Conservation (phyloP, 805 yeast species). For the Maudiozyma turicensis region DNA sequence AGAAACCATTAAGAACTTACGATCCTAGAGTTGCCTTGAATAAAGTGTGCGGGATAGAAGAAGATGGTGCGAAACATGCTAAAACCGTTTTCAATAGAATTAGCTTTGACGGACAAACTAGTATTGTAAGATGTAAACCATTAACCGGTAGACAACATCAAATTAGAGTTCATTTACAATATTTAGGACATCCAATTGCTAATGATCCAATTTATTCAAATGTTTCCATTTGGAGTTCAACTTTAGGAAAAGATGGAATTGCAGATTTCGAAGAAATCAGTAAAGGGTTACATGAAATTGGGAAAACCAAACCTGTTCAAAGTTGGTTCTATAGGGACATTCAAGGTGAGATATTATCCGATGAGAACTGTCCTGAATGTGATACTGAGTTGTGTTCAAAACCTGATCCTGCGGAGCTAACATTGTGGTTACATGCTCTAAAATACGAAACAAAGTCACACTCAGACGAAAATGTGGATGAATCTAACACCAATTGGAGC, state of each 20-base stretch:
- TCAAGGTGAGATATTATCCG: slow-evolving; percentile 60
- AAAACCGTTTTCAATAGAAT: slow-evolving; percentile 58
- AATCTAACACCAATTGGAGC: slow-evolving; percentile 43
- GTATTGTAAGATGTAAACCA: slow-evolving; percentile 75
- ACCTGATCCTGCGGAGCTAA: slow-evolving; percentile 81
- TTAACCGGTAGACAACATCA: slow-evolving; percentile 92
- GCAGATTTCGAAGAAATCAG: slow-evolving; percentile 43
- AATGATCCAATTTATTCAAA: slow-evolving; percentile 89
- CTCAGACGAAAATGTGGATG: slow-evolving; percentile 7
- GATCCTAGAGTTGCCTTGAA: slow-evolving; percentile 69
- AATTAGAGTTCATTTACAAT: slow-evolving; percentile 84
- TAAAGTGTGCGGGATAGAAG: slow-evolving; percentile 31
- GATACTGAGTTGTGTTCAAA: slow-evolving; percentile 66
- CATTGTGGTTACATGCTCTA: slow-evolving; percentile 83
- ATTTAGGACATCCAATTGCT: slow-evolving; percentile 76
- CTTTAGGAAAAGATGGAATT: slow-evolving; percentile 51
- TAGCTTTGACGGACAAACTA: slow-evolving; percentile 49
- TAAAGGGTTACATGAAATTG: slow-evolving; percentile 46
- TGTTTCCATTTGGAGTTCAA: slow-evolving; percentile 69
- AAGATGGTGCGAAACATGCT: slow-evolving; percentile 49
- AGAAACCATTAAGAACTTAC: slow-evolving; percentile 55
- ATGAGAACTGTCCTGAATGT: slow-evolving; percentile 54
- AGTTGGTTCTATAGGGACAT: slow-evolving; percentile 52
- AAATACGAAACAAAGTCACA: slow-evolving; percentile 49
- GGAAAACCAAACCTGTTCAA: slow-evolving; percentile 59